These are phyloP conservation scores for Yueomyces sinensis DNA, from an alignment of 805 yeast genomes.

Conservation along the genomic window DNA sequence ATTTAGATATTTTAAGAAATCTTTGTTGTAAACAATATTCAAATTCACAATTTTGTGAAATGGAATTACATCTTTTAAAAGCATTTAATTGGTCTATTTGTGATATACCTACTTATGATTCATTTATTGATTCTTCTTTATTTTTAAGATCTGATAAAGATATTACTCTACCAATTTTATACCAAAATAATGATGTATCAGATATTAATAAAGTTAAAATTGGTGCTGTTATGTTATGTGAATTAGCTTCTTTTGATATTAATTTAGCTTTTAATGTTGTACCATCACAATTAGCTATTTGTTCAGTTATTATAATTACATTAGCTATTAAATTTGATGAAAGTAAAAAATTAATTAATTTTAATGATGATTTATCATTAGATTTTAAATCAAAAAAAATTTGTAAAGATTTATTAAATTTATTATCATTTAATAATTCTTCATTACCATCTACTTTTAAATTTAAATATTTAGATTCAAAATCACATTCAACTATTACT, in stretches of 20 bases:
- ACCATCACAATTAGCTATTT: conserved; percentile 34
- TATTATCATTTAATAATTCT: conserved; percentile 9
- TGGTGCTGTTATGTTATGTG: conserved; percentile 51
- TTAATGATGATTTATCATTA: conserved; percentile 9
- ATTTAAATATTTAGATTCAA: conserved; percentile 15
- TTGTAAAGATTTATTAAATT: conserved; percentile 10
- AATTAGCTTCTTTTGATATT: conserved; percentile 50
- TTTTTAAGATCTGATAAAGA: conserved; percentile 7
- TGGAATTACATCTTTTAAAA: conserved; percentile 56
- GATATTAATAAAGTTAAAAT: conserved; percentile 35
- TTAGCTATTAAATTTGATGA: conserved; percentile 28
- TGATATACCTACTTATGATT: conserved; percentile 44
- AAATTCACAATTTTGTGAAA: conserved; percentile 42
- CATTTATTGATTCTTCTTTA: conserved; percentile 45
- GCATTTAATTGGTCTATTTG: conserved; percentile 53
- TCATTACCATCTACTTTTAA: conserved; percentile 21
- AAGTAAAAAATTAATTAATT: conserved; percentile 9
- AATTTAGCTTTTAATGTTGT: conserved; percentile 39
- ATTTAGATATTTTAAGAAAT: conserved; percentile 36
- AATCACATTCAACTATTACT: conserved; percentile 2
- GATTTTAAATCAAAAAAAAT: conserved; percentile 16
- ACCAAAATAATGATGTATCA: conserved; percentile 1
- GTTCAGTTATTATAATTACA: conserved; percentile 35
- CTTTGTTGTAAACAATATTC: conserved; percentile 48
- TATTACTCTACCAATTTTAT: conserved; percentile 6